Conservation (phyloP, 768 basidiomycete genomes). For the Termitomyces sp. region DNA sequence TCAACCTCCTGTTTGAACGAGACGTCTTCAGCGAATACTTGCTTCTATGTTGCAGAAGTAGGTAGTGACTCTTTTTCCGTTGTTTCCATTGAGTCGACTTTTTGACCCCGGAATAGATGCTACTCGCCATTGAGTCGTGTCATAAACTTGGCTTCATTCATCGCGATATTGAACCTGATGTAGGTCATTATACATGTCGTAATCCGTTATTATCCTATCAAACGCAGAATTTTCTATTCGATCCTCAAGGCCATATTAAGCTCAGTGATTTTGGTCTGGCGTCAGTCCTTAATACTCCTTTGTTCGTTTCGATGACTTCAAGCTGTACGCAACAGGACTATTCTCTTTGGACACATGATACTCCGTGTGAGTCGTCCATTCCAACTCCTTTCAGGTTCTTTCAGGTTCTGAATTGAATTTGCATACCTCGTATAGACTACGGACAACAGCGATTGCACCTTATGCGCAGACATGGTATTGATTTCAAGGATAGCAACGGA, state of each 20-base stretch:
- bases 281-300: conserved; percentile 44
- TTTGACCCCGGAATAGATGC: conserved; percentile 54
- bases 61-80: conserved; percentile 10
- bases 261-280: conserved; percentile 96
- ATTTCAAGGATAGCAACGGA: conserved; percentile 76
- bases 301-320: background rate
- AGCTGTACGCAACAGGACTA: conserved; percentile 47
- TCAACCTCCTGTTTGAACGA: conserved; percentile 91
- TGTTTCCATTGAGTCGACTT: conserved; percentile 11
- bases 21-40: conserved; percentile 86
- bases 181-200: conserved; percentile 30
- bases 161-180: conserved; percentile 95
- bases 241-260: conserved; percentile 88
- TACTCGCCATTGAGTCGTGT: conserved; percentile 89
- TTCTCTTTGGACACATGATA: conserved; percentile 97
- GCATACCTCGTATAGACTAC: conserved; percentile 56
- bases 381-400: background rate
- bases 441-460: conserved; percentile 89
- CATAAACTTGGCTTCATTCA: conserved; percentile 96
- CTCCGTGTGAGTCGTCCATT: conserved; percentile 54
- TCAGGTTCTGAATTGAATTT: conserved; percentile 12
- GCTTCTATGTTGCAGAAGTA: conserved; percentile 95
- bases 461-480: conserved; percentile 90
- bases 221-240: conserved; percentile 88
- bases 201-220: conserved; percentile 8